Percentiles rank a stretch among this genome's conserved stretches.
These are phyloP conservation scores for Metarhizium anisopliae DNA, from an alignment of 2,329 filamentous ascomycete species.

Conservation along the genomic window DNA sequence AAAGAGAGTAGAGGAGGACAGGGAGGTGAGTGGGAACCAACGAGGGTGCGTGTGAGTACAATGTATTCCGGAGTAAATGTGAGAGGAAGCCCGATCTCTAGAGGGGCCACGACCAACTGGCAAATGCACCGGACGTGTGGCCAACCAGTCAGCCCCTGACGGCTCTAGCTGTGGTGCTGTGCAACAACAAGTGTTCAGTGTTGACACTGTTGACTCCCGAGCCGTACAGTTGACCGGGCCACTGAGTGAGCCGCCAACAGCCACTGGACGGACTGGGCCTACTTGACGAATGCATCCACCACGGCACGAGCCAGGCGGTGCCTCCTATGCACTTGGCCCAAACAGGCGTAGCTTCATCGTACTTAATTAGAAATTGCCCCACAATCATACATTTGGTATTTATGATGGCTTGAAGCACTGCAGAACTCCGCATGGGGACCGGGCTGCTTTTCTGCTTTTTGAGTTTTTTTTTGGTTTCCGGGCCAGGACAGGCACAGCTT, in stretches of 20 bases:
- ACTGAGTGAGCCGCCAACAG: no score
- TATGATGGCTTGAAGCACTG: no score
- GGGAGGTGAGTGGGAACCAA: neutral
- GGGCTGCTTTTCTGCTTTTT: no score
- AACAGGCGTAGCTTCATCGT: slow-evolving; percentile 3
- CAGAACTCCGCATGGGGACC: no score
- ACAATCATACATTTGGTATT: neutral
- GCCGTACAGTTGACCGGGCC: no score
- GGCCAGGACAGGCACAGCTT: no score
- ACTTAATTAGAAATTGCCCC: neutral
- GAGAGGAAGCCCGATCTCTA: neutral
- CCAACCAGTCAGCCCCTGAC: no score
- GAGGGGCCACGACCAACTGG: neutral
- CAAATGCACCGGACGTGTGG: no score
- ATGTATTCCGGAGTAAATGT: neutral
- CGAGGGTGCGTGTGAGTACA: neutral
- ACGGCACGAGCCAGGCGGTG: neutral
- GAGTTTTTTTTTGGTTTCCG: neutral
- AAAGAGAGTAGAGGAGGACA: neutral
- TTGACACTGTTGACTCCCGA: no score
- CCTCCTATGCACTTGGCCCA: neutral
- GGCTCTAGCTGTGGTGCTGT: neutral
- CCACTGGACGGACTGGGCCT: neutral
- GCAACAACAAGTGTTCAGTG: no score
- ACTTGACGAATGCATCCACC: neutral